Base-by-base conservation (phyloP, 2,329 filamentous ascomycete species). In the Aspergillus hiratsukae region DNA sequence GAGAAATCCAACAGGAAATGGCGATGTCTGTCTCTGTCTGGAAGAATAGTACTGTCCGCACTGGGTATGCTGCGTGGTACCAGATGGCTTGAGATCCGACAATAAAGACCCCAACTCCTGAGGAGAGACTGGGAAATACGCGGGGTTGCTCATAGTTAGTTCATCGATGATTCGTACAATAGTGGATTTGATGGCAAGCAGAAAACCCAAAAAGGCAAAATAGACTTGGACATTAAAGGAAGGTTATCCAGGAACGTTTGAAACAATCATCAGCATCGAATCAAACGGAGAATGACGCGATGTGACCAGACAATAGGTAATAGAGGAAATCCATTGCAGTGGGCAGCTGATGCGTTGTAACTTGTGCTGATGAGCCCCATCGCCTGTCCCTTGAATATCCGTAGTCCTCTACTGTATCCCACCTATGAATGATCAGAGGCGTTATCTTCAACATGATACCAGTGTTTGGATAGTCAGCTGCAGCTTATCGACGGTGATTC, bases 11-110 rank as follows among this genome's bases (percentile, higher is more conserved):
- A 4, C 40, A 4, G 19, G 7, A 43, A 43, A 23, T 43, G 8
- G n/a, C 4, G 10, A n/a, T 28, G 25, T 27, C 6, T 19, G 2
- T 29, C 14, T 9, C 19, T 37, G n/a, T 45, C 29, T 9, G 21
- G 49, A n/a, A 41, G 49, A 40, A 51, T 45, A 25, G 49, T 40
- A 49, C 25, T 49, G 23, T 46, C 54, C 57, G 56, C 51, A n/a
- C 21, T 55, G 57, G 45, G 43, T 37, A 41, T 31, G 29, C 41
- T 41, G 45, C 57, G 57, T 57, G 57, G 55, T 56, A 59, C 59
- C 57, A 57, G 45, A 61, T 57, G 54, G 54, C 54, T 37, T 11
- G 25, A 51, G 23, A 49, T 59, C 54, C 58, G 57, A 49, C 29
- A 4, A 11, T 31, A 5, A 31, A 31, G n/a, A n/a, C 29, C 11